Conservation (phyloP, 2,329 filamentous ascomycete species). For the Endocalyx cinctus region DNA sequence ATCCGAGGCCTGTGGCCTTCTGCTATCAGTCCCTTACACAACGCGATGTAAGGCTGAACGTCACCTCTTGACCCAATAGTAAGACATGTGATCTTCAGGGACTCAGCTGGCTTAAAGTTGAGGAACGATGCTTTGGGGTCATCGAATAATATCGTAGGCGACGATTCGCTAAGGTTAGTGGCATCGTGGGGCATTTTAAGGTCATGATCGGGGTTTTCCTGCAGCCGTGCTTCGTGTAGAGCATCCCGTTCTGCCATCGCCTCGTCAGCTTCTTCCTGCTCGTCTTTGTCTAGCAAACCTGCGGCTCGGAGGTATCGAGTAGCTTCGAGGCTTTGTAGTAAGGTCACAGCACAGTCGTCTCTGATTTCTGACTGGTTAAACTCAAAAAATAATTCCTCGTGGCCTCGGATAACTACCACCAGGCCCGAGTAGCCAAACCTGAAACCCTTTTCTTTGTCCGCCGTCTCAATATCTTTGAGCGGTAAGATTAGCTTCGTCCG, state of each 20-base stretch:
- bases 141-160: constrained; percentile 78
- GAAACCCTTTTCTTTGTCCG: constrained; percentile 92
- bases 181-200: constrained; percentile 43
- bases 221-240: constrained; percentile 66
- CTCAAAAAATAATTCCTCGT: constrained; percentile 96
- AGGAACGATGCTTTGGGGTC: constrained; percentile 83
- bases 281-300: constrained; percentile 60
- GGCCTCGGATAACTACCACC: constrained; percentile 86
- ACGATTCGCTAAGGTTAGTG: constrained; percentile 46
- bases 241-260: constrained; percentile 79
- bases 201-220: constrained; percentile 47
- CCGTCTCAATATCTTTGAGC: constrained; percentile 85
- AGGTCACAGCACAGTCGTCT: constrained; percentile 82
- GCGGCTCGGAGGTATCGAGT: constrained; percentile 67
- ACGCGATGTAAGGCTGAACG: constrained; percentile 93
- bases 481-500: constrained; percentile 90
- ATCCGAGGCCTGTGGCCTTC: constrained; percentile 86
- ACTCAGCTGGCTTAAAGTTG: constrained; percentile 79
- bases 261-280: constrained; percentile 65
- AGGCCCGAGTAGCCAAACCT: constrained; percentile 86
- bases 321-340: constrained; percentile 72
- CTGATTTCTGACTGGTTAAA: constrained; percentile 73
- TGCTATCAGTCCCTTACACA: constrained; percentile 83
- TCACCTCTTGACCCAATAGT: constrained; percentile 95
- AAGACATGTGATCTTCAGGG: constrained; percentile 82